Evolutionary conservation across 2,329 filamentous ascomycete genomes (phyloP), one percentile per base, ranked within the genome.

Genomic region (Ceratocystis alfenasii): DNA sequence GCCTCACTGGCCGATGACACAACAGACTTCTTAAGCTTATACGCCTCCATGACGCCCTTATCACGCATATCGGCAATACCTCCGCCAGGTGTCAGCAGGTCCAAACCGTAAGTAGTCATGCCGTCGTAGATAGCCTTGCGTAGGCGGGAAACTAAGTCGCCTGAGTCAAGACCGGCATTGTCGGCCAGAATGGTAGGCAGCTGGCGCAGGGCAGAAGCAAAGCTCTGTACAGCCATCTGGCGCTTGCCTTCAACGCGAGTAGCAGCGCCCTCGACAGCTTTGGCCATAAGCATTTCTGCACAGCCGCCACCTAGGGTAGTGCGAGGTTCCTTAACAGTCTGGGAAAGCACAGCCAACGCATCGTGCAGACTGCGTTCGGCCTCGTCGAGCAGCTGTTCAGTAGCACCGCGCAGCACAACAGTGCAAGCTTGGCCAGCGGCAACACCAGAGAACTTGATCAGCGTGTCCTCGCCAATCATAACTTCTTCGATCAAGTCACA

Each of bases 281-380:
- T 96, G 70, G 93, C 90, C 94, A 99, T 99, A 71, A 95, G 80
- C 93, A 97, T 97, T 83, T 99, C 94, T 3, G 93, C 92, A 74
- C 91, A 97, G 33, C 94, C 94, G 73, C 94, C 94, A 64, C 94
- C 94, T 2, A 99, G 85, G 0, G 94, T 97, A 53, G 92, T 95
- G 74, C 90, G 86, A 64, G 94, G 94, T 77, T 96, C 92, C 76
- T 88, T 89, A 72, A 99, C 89, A 1, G 94, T 99, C 77, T 99
- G 94, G 8, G 93, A 97, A 50, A 99, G 84, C 12, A 99, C 94
- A 15, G 94, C 94, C 67, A 99, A 82, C 61, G 94, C 94, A 76
- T 99, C 94, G 77, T 99, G 94, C 70, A 99, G 81, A 70, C 90
- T 96, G 70, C 94, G 87, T 79, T 99, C 94, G 3, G 94, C 90